Percentiles rank a stretch among this genome's conserved stretches.
Evolutionary conservation across 257 asterid genomes (phyloP).

Genomic region (Eucommia ulmoides): DNA sequence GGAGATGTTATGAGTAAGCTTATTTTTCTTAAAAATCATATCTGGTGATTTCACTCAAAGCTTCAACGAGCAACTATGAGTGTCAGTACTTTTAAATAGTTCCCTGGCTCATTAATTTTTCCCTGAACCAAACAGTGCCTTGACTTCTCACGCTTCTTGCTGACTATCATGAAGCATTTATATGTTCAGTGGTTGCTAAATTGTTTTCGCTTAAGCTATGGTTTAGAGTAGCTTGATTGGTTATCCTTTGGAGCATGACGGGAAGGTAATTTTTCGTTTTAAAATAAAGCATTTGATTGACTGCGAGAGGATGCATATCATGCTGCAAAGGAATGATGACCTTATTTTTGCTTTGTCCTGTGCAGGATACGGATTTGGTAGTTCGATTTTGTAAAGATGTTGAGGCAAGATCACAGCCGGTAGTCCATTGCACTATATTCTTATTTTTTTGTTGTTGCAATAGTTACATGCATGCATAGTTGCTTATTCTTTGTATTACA

Average conservation of each 20-base stretch:
- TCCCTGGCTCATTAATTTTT: too few species aligned
- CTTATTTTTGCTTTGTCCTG: conserved; percentile 9
- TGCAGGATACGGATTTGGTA: conserved; percentile 70
- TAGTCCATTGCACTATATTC: conserved; percentile 16
- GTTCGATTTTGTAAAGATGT: conserved; percentile 88
- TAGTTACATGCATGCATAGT: background rate
- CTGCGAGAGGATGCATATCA: background rate
- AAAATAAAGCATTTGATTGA: background rate
- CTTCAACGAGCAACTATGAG: too few species aligned
- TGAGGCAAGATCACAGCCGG: conserved; percentile 69
- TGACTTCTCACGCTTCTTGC: background rate
- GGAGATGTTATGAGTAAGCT: background rate
- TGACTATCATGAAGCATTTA: background rate
- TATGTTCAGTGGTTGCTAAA: background rate
- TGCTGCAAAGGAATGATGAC: background rate
- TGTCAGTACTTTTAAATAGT: too few species aligned
- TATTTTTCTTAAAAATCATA: too few species aligned
- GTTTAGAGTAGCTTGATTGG: conserved; percentile 70
- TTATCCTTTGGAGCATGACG: conserved; percentile 61
- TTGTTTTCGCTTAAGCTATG: conserved; percentile 32
- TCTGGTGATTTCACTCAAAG: too few species aligned
- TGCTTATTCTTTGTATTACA: too few species aligned
- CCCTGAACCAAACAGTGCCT: background rate
- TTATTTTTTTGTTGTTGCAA: conserved; percentile 1
- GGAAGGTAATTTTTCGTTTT: conserved; percentile 39